A percentile compares a stretch with the other conserved stretches of the same genome.
These are phyloP conservation scores for Fraxinus pennsylvanica DNA, from an alignment of 257 asterid genomes.

Conservation along the genomic window DNA sequence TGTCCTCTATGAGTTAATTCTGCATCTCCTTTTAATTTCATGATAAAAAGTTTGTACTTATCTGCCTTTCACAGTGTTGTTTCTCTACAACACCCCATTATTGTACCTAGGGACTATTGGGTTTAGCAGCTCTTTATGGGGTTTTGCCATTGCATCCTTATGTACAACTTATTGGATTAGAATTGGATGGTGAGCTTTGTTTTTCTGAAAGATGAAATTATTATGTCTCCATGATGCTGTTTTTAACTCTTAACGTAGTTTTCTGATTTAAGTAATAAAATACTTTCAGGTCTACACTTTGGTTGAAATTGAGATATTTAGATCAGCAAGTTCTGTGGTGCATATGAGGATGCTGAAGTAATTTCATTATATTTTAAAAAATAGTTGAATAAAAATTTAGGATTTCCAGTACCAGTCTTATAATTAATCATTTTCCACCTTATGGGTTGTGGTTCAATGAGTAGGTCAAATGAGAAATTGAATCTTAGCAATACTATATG, in stretches of 20 bases:
- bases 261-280: neutral
- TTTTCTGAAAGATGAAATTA: neutral
- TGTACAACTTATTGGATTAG: neutral
- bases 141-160: neutral
- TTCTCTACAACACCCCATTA: neutral
- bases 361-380: neutral
- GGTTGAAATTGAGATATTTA: neutral
- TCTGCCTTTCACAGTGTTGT: neutral
- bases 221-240: neutral
- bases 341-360: neutral
- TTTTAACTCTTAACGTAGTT: neutral
- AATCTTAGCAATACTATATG: neutral
- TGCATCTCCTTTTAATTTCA: neutral
- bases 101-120: neutral
- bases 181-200: neutral
- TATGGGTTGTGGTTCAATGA: no score
- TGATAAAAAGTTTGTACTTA: neutral
- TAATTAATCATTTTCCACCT: neutral
- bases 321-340: neutral
- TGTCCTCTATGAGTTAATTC: neutral
- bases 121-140: neutral
- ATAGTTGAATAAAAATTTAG: neutral
- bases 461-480: no score
- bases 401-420: neutral
- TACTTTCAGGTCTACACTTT: neutral